phyloP scores from a whole-genome alignment of 495 filamentous ascomycete species.

The Aspergillus bridgeri region DNA sequence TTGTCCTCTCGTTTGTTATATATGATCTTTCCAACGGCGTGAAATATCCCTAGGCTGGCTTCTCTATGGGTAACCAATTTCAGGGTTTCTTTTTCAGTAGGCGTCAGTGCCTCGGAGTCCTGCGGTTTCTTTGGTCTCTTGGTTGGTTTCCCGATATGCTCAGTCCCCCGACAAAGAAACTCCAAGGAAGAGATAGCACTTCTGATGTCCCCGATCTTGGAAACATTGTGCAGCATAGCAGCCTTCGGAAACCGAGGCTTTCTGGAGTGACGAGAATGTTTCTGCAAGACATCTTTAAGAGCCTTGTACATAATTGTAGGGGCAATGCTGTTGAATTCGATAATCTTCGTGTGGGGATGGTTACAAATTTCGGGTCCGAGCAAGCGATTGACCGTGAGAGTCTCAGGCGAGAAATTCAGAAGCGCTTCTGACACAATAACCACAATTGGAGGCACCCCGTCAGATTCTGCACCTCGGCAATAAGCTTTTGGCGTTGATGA shows the following conservation, averaged over 20 bases:
- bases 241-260: constrained; percentile 65
- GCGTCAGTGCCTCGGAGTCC: constrained; percentile 55
- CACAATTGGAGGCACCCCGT: constrained; percentile 66
- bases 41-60: constrained; percentile 85
- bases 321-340: constrained; percentile 91
- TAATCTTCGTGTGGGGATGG: constrained; percentile 68
- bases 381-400: constrained; percentile 83
- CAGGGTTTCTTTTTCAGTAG: constrained; percentile 67
- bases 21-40: constrained; percentile 90
- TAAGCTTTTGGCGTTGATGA: constrained; percentile 41
- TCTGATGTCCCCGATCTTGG: constrained; percentile 84
- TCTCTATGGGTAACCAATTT: constrained; percentile 79
- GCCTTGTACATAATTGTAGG: constrained; percentile 83
- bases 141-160: constrained; percentile 64
- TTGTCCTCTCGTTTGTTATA: constrained; percentile 78
- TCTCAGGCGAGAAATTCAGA: constrained; percentile 73
- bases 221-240: constrained; percentile 66
- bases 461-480: background rate
- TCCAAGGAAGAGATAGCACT: constrained; percentile 87
- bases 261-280: constrained; percentile 70
- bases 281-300: constrained; percentile 70
- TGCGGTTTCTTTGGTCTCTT: constrained; percentile 52
- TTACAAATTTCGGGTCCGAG: constrained; percentile 80
- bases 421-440: constrained; percentile 89
- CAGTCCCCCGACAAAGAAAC: constrained; percentile 78